Percentiles rank a stretch among this genome's conserved stretches.
These are phyloP conservation scores for Lolium multiflorum DNA, from an alignment of 176 grass and related monocot genomes.

Conservation along the genomic window DNA sequence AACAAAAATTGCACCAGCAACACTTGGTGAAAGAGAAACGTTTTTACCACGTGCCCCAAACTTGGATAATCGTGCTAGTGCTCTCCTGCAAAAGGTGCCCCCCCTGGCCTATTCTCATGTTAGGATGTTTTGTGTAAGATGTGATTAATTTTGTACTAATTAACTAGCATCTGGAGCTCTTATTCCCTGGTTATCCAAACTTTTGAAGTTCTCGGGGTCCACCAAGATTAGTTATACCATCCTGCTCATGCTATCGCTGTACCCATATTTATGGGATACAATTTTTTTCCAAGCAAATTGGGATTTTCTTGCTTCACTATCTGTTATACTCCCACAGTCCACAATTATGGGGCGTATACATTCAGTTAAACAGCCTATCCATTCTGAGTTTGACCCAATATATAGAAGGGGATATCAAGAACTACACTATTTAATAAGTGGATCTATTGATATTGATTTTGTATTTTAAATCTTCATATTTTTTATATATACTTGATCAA, in stretches of 20 bases:
- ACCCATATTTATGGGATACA: not conserved
- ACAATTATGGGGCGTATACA: too few species aligned
- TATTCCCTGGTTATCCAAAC: not conserved
- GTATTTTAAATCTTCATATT: too few species aligned
- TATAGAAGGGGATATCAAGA: too few species aligned
- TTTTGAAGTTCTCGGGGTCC: not conserved
- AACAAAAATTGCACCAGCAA: conserved; percentile 94
- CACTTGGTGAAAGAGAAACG: conserved; percentile 92
- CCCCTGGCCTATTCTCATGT: not conserved
- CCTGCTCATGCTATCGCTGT: not conserved
- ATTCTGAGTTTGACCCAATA: too few species aligned
- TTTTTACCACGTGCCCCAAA: conserved; percentile 98
- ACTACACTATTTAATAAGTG: too few species aligned
- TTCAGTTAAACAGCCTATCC: too few species aligned
- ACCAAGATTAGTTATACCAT: conserved; percentile 17
- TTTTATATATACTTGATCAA: too few species aligned
- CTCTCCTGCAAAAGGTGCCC: conserved; percentile 85
- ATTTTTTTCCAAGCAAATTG: not conserved
- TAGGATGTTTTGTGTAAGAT: conserved; percentile 11
- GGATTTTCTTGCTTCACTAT: not conserved
- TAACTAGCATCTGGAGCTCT: conserved; percentile 18
- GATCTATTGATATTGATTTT: too few species aligned
- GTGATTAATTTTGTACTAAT: conserved; percentile 5
- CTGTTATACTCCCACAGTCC: not conserved
- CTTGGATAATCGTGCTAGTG: conserved; percentile 98